These are phyloP conservation scores for Suillus subluteus DNA, from an alignment of 768 basidiomycete genomes.

Conservation along the genomic window DNA sequence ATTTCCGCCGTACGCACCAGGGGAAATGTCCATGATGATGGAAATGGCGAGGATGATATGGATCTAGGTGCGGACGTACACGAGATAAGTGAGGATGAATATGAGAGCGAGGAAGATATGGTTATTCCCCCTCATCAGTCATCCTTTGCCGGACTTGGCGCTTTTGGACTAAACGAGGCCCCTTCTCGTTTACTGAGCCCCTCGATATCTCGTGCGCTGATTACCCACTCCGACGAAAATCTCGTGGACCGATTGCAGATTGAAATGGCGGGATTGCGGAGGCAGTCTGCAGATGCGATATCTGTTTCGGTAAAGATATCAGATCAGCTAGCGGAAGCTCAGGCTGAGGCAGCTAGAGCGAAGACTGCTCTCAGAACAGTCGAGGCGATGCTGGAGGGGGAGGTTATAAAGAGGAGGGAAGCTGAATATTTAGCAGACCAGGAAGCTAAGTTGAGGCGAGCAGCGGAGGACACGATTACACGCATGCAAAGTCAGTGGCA, in stretches of 20 bases:
- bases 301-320: conserved; percentile 66
- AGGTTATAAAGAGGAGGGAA: conserved; percentile 58
- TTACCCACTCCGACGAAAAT: conserved; percentile 41
- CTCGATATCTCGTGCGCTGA: conserved; percentile 30
- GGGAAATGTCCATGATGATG: conserved; percentile 34
- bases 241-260: conserved; percentile 64
- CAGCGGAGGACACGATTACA: conserved; percentile 54
- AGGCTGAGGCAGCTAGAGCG: conserved; percentile 60
- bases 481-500: conserved; percentile 34
- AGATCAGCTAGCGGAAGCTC: conserved; percentile 69
- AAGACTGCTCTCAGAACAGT: conserved; percentile 56
- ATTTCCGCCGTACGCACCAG: conserved; percentile 31
- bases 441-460: conserved; percentile 47
- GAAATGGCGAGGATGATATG: conserved; percentile 42
- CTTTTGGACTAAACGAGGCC: conserved; percentile 35
- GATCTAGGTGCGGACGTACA: conserved; percentile 43
- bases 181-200: conserved; percentile 48
- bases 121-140: conserved; percentile 48
- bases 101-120: conserved; percentile 73
- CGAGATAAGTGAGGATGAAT: conserved; percentile 52
- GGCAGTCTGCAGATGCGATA: conserved; percentile 70
- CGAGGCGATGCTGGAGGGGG: conserved; percentile 65
- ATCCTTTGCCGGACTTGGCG: conserved; percentile 41
- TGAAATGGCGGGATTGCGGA: conserved; percentile 65
- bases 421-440: conserved; percentile 57